Percentiles rank a stretch among this genome's conserved stretches.
Evolutionary conservation across 345 rosid species (phyloP).

Genomic region (Psidium friedrichsthalianum): DNA sequence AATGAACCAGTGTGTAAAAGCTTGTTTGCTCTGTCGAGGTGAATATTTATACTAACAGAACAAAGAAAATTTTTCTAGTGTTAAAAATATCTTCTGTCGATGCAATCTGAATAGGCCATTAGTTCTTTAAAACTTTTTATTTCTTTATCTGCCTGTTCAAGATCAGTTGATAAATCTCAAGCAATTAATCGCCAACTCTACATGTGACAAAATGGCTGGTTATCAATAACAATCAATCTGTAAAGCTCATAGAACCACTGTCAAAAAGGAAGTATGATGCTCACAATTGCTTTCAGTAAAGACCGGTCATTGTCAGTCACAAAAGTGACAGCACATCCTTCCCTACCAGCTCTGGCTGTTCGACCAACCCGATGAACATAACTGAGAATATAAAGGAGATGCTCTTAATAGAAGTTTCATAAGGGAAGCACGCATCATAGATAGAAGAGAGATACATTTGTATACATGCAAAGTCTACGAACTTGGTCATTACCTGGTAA

Average conservation of each 20-base stretch:
- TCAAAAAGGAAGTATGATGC: slow-evolving; percentile 9
- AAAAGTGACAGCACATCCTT: slow-evolving; percentile 95
- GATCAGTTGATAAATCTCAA: neutral
- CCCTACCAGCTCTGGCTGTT: slow-evolving; percentile 97
- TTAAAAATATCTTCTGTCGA: neutral
- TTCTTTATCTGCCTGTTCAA: neutral
- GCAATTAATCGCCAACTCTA: neutral
- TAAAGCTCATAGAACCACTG: neutral
- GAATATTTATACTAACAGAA: neutral
- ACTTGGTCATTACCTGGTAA: slow-evolving; percentile 47
- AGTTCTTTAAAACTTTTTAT: neutral
- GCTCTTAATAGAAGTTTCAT: neutral
- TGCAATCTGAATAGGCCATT: neutral
- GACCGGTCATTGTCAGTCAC: slow-evolving; percentile 87
- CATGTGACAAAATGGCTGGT: neutral
- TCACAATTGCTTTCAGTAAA: slow-evolving; percentile 85
- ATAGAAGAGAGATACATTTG: neutral
- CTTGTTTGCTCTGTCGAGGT: neutral
- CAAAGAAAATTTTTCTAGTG: neutral
- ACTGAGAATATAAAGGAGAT: slow-evolving; percentile 22
- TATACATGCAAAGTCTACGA: neutral
- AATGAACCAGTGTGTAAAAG: neutral
- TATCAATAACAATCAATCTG: neutral
- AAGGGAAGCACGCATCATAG: neutral
- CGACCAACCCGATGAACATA: slow-evolving; percentile 96